Base-by-base conservation (phyloP, 768 basidiomycete genomes). In the Suillus tomentosus region DNA sequence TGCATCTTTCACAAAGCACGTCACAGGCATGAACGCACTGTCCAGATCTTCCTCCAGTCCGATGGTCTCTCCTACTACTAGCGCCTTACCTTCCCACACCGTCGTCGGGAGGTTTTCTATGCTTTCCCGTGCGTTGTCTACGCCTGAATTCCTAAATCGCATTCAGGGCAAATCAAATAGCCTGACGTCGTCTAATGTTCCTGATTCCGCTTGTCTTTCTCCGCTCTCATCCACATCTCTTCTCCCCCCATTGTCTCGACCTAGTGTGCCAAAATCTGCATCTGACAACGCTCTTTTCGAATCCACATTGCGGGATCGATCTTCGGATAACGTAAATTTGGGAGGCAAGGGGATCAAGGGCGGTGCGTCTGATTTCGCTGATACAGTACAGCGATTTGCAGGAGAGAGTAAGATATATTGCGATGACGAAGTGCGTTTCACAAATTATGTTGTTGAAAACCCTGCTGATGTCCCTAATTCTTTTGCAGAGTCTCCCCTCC, bases 1-100 rank as follows among this genome's bases (percentile, higher is more conserved):
- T 58, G 90, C 92, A 22, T 80, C 78, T 9, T 94, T 94, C 73
- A 81, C 79, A 66, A 89, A 86, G 69, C 80, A 87, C 57, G 84
- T 89, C 24, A 91, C 88, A 0, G 85, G 84, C 22, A 81, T 82
- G 72, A 37, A 65, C 70, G 7, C 70, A 69, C 42, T 13, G 15
- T 60, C 61, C n/a, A 48, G 56, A 13, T 22, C 62, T 37, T 54
- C 68, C 11, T 55, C 62, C 11, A 68, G 62, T 58, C 62, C 66
- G 48, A 36, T 22, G 3, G 50, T 15, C 17, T 68, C 68, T 2
- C 67, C 62, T 50, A 7, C 48, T 50, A 24, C 34, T 54, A 42
- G 40, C n/a, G 8, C 66, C 22, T 60, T 47, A 34, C 0, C 62
- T 31, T 47, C 67, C 15, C 60, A 6, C n/a, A n/a, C 40, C 31